Evolutionary conservation across 2,329 filamentous ascomycete species (phyloP).

Genomic region (Monilinia polystroma): DNA sequence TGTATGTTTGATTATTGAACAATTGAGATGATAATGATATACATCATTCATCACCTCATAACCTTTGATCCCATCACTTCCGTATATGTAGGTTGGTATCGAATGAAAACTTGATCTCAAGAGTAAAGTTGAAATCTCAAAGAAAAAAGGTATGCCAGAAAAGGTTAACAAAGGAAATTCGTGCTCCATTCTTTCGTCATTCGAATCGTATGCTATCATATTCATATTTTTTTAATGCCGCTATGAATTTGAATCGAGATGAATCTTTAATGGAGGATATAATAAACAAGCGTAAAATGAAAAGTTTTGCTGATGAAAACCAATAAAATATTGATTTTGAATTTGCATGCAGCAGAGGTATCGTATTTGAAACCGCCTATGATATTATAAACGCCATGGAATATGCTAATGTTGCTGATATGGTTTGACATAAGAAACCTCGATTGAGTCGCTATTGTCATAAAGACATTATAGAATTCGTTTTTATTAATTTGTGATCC

Average conservation of each 20-base stretch:
- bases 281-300: constrained; percentile 10
- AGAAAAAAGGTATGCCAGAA: constrained; percentile 17
- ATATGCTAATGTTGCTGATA: constrained; percentile 21
- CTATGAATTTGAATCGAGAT: constrained; percentile 13
- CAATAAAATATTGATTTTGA: constrained; percentile 5
- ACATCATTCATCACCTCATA: not conserved
- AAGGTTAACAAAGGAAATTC: constrained; percentile 22
- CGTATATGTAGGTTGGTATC: not conserved
- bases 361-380: constrained; percentile 16
- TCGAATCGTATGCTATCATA: constrained; percentile 19
- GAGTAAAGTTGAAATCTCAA: not conserved
- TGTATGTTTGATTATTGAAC: not conserved
- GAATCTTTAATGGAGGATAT: constrained; percentile 9
- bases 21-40: not conserved
- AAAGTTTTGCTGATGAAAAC: constrained; percentile 4
- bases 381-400: constrained; percentile 22
- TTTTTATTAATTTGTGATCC: not conserved
- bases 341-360: constrained; percentile 24
- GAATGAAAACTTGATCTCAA: constrained; percentile 11
- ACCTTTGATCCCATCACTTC: not conserved
- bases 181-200: constrained; percentile 21
- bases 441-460: constrained; percentile 20
- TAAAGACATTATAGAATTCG: constrained; percentile 22
- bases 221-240: constrained; percentile 11
- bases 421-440: constrained; percentile 20